These are phyloP conservation scores for Naganishia onofrii DNA, from an alignment of 768 basidiomycete genomes.

Conservation along the genomic window DNA sequence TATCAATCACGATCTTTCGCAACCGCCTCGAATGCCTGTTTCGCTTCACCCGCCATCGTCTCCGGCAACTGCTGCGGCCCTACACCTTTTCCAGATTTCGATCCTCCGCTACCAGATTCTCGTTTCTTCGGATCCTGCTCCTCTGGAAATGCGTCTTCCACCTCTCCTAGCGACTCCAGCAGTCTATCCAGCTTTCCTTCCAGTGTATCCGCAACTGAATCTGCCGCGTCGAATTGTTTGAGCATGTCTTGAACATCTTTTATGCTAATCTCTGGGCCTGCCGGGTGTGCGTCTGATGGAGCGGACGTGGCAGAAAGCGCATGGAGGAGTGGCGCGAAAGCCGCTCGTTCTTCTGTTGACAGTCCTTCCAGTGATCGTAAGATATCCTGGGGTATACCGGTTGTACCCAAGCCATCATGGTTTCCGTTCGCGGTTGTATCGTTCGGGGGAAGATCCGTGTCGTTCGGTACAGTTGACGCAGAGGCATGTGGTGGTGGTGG, in stretches of 20 bases:
- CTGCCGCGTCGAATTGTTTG: slow-evolving; percentile 45
- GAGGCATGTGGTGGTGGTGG: slow-evolving; percentile 19
- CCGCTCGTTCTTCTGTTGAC: slow-evolving; percentile 33
- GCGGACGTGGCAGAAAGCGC: slow-evolving; percentile 32
- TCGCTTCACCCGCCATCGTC: slow-evolving; percentile 27
- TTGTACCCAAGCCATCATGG: not conserved
- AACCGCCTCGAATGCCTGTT: slow-evolving; percentile 23
- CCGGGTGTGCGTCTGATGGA: not conserved
- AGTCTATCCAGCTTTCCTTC: slow-evolving; percentile 45
- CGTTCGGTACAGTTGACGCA: slow-evolving; percentile 22
- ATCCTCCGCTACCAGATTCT: slow-evolving; percentile 42
- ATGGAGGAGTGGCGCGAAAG: slow-evolving; percentile 36
- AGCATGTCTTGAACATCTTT: slow-evolving; percentile 39
- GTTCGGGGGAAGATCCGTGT: slow-evolving; percentile 5
- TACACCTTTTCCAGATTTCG: slow-evolving; percentile 50
- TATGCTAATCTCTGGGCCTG: slow-evolving; percentile 31
- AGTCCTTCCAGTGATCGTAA: slow-evolving; percentile 23
- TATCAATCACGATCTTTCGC: slow-evolving; percentile 11
- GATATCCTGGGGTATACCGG: slow-evolving; percentile 26
- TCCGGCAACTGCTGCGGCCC: slow-evolving; percentile 21
- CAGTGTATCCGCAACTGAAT: slow-evolving; percentile 46
- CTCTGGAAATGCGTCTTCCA: slow-evolving; percentile 52
- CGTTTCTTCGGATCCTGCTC: slow-evolving; percentile 64
- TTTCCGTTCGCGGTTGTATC: not conserved
- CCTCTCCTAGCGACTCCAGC: slow-evolving; percentile 35